Evolutionary conservation across 1,284 basidiomycete species (phyloP), one percentile per base, ranked within the genome.

Genomic region (Clitocybe nebularis): DNA sequence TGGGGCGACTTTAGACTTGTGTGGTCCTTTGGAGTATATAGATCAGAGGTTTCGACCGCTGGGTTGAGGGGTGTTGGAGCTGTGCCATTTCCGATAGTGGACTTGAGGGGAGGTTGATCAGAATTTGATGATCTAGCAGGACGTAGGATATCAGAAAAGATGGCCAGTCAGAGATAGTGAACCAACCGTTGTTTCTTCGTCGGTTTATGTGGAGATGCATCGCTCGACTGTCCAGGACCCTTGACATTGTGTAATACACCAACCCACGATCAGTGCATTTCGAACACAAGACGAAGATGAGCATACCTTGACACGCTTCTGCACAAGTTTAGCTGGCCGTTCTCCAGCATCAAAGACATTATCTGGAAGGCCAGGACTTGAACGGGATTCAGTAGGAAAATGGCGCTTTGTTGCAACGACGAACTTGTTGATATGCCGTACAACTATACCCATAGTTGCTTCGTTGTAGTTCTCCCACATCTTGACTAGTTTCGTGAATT

Each of bases 391-490:
- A 44, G 47, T 11, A 46, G 50, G 37, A 49, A n/a, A n/a, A 38
- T 41, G 40, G 25, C 26, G 49, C 46, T 44, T 41, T 21, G 34
- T 36, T 36, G 20, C 22, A 35, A 44, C 42, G 34, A 60, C 79
- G 54, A 60, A 94, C 93, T 84, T 86, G 73, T 85, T 97, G 57
- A 97, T 93, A 61, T 98, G 88, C 40, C 93, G 83, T 14, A 99
- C 87, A 36, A 92, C 79, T 48, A 99, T 91, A 17, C 93, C 92
- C 95, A 99, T 99, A 37, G 81, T 84, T 13, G 81, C 72, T 56
- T 93, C 89, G 48, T 97, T 91, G 57, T 88, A 99, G 63, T 89
- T 89, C 57, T 98, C 95, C 94, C 96, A 99, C 67, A 82, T 72
- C 64, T 95, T 96, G 57, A 95, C 93, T 44, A 90, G 77, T 57